phyloP scores from a whole-genome alignment of 139 green algal species.

The Diplosphaera chodatii region DNA sequence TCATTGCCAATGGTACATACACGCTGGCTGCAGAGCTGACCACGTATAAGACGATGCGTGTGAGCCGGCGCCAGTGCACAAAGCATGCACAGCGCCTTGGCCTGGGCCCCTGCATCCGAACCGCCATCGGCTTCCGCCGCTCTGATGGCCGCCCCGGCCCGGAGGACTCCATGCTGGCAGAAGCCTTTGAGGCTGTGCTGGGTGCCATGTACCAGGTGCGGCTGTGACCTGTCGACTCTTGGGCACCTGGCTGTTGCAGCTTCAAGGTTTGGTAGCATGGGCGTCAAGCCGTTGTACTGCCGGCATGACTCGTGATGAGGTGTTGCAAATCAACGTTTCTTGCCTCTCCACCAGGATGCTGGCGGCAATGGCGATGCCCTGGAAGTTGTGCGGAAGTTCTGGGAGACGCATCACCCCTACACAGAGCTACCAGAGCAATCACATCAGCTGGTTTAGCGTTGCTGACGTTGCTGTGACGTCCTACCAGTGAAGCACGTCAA shows the following conservation, averaged over 20 bases:
- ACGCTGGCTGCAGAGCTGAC: not conserved
- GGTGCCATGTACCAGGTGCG: not conserved
- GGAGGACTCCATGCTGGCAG: not conserved
- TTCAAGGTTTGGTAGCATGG: too few species aligned
- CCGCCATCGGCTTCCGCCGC: not conserved
- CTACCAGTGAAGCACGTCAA: too few species aligned
- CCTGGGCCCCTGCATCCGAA: not conserved
- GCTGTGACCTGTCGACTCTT: too few species aligned
- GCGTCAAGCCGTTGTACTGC: too few species aligned
- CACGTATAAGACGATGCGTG: not conserved
- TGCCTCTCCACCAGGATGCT: not conserved
- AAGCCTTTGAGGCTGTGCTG: not conserved
- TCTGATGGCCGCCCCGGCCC: too few species aligned
- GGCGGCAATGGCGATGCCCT: not conserved
- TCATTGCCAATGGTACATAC: too few species aligned
- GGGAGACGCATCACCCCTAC: not conserved
- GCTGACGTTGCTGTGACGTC: too few species aligned
- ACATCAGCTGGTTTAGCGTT: too few species aligned
- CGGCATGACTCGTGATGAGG: too few species aligned
- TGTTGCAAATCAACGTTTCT: too few species aligned
- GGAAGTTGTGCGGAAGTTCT: not conserved
- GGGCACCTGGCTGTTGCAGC: too few species aligned
- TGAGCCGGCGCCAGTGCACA: not conserved
- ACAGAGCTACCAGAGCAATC: too few species aligned
- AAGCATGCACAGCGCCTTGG: not conserved